Conservation (phyloP, 2,329 filamentous ascomycete species). For the Colletotrichum simmondsii region DNA sequence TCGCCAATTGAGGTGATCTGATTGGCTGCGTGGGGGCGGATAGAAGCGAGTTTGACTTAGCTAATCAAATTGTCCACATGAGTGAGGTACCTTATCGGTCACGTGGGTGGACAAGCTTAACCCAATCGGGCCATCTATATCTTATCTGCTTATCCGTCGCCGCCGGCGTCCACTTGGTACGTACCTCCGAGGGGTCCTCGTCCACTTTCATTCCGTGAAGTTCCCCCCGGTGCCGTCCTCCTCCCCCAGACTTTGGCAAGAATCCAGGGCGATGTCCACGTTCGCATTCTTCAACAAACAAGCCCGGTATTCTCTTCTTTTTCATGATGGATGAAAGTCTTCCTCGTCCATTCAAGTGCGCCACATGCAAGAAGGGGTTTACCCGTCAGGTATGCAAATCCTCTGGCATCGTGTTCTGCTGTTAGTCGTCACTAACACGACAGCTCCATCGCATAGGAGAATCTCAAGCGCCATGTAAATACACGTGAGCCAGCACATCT, state of each 20-base stretch:
- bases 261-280: slow-evolving; percentile 3
- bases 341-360: slow-evolving; percentile 25
- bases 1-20: not conserved
- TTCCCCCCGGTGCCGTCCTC: not conserved
- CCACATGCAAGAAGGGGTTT: slow-evolving; percentile 21
- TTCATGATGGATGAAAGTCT: slow-evolving; percentile 3
- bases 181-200: not conserved
- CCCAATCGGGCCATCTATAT: not conserved
- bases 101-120: slow-evolving; percentile 27
- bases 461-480: slow-evolving; percentile 25
- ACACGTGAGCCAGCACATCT: not conserved
- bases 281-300: slow-evolving; percentile 10
- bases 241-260: slow-evolving; percentile 2
- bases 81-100: not conserved
- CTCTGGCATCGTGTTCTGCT: not conserved
- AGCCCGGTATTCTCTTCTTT: not conserved
- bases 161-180: not conserved
- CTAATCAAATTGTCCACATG: slow-evolving; percentile 3
- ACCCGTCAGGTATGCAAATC: slow-evolving; percentile 11
- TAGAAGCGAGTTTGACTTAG: not conserved
- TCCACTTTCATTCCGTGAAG: not conserved
- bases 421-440: slow-evolving; percentile 1
- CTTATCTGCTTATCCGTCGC: slow-evolving; percentile 5
- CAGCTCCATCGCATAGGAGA: slow-evolving; percentile 3
- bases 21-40: not conserved